Evolutionary conservation across 805 yeast species (phyloP).

Genomic region (Wickerhamomyces queroliae): DNA sequence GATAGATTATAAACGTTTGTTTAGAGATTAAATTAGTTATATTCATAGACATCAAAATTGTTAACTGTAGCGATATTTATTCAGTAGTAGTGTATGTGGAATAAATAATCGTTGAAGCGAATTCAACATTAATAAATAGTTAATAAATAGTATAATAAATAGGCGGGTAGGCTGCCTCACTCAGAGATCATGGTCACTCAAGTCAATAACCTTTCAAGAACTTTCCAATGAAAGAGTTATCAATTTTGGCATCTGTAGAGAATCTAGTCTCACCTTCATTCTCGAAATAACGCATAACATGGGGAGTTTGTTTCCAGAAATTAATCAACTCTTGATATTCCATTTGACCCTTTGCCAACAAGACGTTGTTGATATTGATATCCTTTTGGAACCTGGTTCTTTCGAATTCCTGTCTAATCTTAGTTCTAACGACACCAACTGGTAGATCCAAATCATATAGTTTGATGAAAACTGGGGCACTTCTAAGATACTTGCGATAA

Average conservation of each 20-base stretch:
- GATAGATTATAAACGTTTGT: conserved; percentile 4
- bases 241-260: conserved; percentile 34
- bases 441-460: conserved; percentile 74
- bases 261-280: conserved; percentile 51
- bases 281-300: conserved; percentile 76
- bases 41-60: background rate
- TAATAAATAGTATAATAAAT: conserved; percentile 1
- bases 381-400: conserved; percentile 73
- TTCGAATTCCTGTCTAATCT: conserved; percentile 85
- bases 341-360: conserved; percentile 82
- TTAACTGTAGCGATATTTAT: too few relatives aligned
- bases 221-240: conserved; percentile 60
- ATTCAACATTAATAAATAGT: conserved; percentile 4
- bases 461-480: conserved; percentile 53
- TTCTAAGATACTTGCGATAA: conserved; percentile 67
- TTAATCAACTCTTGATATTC: conserved; percentile 84
- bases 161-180: background rate
- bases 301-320: conserved; percentile 88
- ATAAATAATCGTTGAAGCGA: too few relatives aligned
- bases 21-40: background rate
- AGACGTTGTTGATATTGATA: conserved; percentile 57
- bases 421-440: conserved; percentile 71
- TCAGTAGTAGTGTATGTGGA: too few relatives aligned
- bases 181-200: background rate
- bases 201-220: conserved; percentile 55